Evolutionary conservation across 768 basidiomycete species (phyloP), one percentile per base, ranked within the genome.

Genomic region (Trametes cubensis): DNA sequence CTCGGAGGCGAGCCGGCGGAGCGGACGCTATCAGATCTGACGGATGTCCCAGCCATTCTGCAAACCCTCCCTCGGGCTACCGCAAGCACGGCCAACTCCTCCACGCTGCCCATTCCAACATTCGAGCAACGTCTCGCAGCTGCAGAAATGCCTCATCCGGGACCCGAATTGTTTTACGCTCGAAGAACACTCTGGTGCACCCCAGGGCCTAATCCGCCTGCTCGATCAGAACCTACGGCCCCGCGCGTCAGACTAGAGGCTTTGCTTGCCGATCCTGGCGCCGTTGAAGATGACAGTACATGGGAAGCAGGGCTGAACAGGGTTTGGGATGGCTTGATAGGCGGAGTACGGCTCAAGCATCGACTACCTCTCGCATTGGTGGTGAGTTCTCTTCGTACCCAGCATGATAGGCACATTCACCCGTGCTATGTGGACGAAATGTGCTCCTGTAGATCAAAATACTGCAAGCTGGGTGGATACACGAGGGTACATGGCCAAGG

Each of bases 401-500:
- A 4, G 13, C 30, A 3, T 25, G 15, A 23, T 55, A 47, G 45
- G 52, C 30, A 53, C 56, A 23, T 48, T 18, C 17, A 38, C 41
- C 34, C 34, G 34, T 11, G 10, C 6, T 6, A 28, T 41, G 11
- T 3, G 7, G 30, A 4, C 47, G 34, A 45, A 45, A 10, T 38
- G 17, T 34, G 58, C 50, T 39, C 53, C 51, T 64, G 23, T 73
- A 93, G 90, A 82, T 91, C 68, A 87, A 88, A 69, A 79, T 93
- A 61, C 73, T 91, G 47, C 83, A 89, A 67, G 82, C 86, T 38
- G 85, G 86, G 39, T 93, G 91, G 91, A 72, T 89, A 48, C 83
- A 83, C 53, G 90, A 93, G 51, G 79, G 84, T 51, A 90, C 87
- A 47, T 93, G 91, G 91, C 91, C 91, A 20, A 74, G 76, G 41